These are phyloP conservation scores for Lasiodiplodia sp. DNA, from an alignment of 2,329 filamentous ascomycete species.

Conservation along the genomic window DNA sequence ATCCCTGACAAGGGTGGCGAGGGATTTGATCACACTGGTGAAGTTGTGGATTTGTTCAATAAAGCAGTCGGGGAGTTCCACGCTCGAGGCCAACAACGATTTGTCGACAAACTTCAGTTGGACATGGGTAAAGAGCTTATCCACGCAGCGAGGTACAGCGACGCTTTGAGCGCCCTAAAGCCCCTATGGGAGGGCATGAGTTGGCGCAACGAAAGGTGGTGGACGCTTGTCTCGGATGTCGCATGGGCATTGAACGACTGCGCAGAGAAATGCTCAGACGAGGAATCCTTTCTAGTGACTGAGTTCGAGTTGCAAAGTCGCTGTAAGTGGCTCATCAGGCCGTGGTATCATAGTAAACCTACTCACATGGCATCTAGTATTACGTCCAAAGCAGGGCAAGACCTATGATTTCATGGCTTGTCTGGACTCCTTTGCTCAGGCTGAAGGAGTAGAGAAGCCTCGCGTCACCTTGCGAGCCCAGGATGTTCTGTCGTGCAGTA, in stretches of 20 bases:
- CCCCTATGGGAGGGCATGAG: constrained; percentile 63
- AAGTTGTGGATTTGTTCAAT: constrained; percentile 59
- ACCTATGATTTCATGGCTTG: constrained; percentile 57
- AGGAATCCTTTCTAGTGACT: constrained; percentile 58
- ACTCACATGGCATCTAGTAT: constrained; percentile 38
- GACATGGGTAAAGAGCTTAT: constrained; percentile 64
- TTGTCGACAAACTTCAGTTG: constrained; percentile 62
- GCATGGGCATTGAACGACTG: constrained; percentile 63
- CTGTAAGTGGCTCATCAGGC: constrained; percentile 35
- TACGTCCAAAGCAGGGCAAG: constrained; percentile 43
- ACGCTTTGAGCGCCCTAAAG: constrained; percentile 60
- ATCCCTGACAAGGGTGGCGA: constrained; percentile 46
- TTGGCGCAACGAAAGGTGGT: constrained; percentile 70
- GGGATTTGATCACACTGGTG: constrained; percentile 60
- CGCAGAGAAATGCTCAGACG: constrained; percentile 54
- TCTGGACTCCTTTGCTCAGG: constrained; percentile 46
- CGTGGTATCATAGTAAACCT: not conserved
- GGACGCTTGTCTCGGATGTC: constrained; percentile 61
- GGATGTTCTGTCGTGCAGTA: constrained; percentile 57
- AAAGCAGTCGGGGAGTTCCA: constrained; percentile 60
- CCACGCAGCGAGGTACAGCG: constrained; percentile 56
- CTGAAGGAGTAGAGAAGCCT: constrained; percentile 49
- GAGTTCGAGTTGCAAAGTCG: constrained; percentile 63
- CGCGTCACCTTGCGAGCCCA: constrained; percentile 57
- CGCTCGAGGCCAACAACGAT: constrained; percentile 60